Percentiles rank a stretch among this genome's conserved stretches.
Evolutionary conservation across 768 basidiomycete species (phyloP).

Genomic region (Amanita inopinata): DNA sequence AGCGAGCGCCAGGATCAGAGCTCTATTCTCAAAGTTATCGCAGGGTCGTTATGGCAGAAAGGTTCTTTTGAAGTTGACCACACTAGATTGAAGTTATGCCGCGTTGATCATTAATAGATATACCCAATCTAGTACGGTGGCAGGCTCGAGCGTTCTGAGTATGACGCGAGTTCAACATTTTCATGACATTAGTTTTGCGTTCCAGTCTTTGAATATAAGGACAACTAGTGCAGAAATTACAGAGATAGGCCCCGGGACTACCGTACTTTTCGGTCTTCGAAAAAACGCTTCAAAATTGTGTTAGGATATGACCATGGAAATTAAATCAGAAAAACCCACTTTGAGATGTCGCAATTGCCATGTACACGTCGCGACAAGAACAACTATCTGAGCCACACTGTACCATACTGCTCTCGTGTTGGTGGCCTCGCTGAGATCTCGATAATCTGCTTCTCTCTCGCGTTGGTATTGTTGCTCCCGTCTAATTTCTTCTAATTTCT

Average conservation of each 20-base stretch:
- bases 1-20: constrained; percentile 36
- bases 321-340: constrained; percentile 33
- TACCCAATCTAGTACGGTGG: too few species aligned
- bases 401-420: constrained; percentile 96
- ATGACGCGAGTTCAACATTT: too few species aligned
- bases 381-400: constrained; percentile 76
- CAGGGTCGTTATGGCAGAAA: constrained; percentile 32
- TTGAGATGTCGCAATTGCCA: constrained; percentile 94
- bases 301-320: constrained; percentile 6
- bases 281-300: constrained; percentile 50
- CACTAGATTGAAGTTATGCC: constrained; percentile 12
- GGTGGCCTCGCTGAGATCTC: constrained; percentile 80
- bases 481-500: constrained; percentile 85
- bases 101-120: constrained; percentile 5
- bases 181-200: too few species aligned
- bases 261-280: constrained; percentile 77
- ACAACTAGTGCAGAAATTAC: not conserved
- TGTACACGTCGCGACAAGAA: constrained; percentile 74
- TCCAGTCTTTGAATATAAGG: too few species aligned
- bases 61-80: constrained; percentile 29
- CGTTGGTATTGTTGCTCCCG: constrained; percentile 97
- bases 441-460: constrained; percentile 86
- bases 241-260: constrained; percentile 7
- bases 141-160: too few species aligned
- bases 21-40: constrained; percentile 32